phyloP scores from a whole-genome alignment of 768 basidiomycete species.

The Rhodosporidiobolus sp. region DNA sequence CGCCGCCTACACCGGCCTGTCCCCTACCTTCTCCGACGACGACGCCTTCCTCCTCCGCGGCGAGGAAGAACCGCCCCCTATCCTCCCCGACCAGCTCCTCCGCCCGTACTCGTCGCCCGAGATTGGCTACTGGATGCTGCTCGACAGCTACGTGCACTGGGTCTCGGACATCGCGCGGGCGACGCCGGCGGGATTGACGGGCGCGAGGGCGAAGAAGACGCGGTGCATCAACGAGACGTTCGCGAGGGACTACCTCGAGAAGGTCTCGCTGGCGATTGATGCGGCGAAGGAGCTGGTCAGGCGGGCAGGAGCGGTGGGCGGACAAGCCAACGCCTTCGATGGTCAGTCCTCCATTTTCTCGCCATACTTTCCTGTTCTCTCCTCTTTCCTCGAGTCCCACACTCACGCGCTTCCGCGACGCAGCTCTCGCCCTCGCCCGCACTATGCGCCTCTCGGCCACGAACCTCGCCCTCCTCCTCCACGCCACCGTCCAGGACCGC shows the following conservation, averaged over 20 bases:
- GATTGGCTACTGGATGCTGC: neutral
- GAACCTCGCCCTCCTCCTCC: neutral
- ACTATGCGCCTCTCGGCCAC: neutral
- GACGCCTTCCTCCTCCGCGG: slow-evolving; percentile 14
- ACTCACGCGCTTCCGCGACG: accelerated
- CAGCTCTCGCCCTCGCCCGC: neutral
- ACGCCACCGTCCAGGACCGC: neutral
- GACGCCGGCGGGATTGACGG: neutral
- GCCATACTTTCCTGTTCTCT: too few relatives aligned
- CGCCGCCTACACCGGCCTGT: neutral
- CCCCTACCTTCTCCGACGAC: slow-evolving; percentile 4
- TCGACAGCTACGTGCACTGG: neutral
- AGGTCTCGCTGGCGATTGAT: neutral
- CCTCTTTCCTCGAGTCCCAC: neutral
- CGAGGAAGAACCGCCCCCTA: neutral
- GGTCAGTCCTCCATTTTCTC: neutral
- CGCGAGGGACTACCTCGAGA: neutral
- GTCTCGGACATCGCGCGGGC: neutral
- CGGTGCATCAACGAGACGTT: neutral
- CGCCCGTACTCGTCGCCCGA: neutral
- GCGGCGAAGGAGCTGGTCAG: neutral
- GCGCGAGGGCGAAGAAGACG: neutral
- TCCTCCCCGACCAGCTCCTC: neutral
- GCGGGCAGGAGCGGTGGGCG: neutral
- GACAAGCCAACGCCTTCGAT: neutral